Evolutionary conservation across 2,329 filamentous ascomycete genomes (phyloP).

Genomic region (Verticillium tricorpus): DNA sequence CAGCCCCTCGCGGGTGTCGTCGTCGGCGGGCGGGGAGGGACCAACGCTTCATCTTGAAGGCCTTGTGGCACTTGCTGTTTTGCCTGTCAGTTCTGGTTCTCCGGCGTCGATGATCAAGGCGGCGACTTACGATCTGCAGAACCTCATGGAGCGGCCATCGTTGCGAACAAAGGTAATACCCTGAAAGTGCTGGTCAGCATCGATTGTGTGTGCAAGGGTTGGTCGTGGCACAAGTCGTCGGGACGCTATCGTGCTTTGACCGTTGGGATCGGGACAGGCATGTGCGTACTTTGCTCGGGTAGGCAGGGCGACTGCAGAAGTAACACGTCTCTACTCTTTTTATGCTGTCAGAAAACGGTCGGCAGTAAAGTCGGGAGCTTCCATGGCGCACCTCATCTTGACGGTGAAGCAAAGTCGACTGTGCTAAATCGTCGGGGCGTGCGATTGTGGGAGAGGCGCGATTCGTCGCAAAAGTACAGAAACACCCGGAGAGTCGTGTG

Average conservation of each 20-base stretch:
- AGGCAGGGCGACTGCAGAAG: constrained; percentile 44
- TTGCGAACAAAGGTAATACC: constrained; percentile 39
- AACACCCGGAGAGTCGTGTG: neutral
- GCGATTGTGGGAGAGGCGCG: neutral
- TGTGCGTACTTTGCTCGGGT: constrained; percentile 36
- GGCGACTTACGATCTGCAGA: constrained; percentile 48
- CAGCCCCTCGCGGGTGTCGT: neutral
- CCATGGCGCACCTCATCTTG: constrained; percentile 12
- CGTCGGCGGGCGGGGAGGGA: neutral
- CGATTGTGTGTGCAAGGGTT: neutral
- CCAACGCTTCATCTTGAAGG: constrained; percentile 87
- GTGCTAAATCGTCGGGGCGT: neutral
- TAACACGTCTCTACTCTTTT: constrained; percentile 39
- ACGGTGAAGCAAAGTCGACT: constrained; percentile 1
- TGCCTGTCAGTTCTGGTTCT: neutral
- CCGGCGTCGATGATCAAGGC: neutral
- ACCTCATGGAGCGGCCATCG: constrained; percentile 48
- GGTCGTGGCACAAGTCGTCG: neutral
- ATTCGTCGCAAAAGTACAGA: neutral
- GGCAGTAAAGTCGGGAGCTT: neutral
- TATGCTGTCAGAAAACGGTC: neutral
- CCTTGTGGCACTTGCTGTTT: constrained; percentile 3
- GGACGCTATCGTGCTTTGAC: neutral
- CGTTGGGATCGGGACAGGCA: constrained; percentile 37
- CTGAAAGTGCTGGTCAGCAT: constrained; percentile 20